Evolutionary conservation across 441 rosid genomes (phyloP).

Genomic region (Manihot esculenta): DNA sequence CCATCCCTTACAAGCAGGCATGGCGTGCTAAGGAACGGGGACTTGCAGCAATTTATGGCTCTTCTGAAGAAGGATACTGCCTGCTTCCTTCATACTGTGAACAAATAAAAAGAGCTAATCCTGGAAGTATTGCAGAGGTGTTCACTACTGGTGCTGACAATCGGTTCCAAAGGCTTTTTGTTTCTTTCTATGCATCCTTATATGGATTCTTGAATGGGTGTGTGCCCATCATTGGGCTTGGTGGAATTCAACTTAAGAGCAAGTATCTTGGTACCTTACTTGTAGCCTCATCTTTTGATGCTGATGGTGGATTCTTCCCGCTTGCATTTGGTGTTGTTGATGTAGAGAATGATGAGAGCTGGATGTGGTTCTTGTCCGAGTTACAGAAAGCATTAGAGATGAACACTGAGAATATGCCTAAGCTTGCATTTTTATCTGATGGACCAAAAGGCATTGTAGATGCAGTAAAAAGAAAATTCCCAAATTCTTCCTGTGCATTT

Average conservation of each 20-base stretch:
- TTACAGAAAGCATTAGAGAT: constrained; percentile 43
- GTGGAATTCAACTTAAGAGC: constrained; percentile 49
- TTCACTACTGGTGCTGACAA: constrained; percentile 47
- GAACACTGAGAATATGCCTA: constrained; percentile 37
- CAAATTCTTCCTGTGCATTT: constrained; percentile 39
- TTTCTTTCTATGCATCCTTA: constrained; percentile 46
- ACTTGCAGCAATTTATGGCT: constrained; percentile 60
- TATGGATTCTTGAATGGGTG: constrained; percentile 58
- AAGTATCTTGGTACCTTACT: constrained; percentile 63
- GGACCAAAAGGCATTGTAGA: constrained; percentile 44
- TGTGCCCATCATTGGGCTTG: constrained; percentile 50
- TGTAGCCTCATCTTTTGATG: constrained; percentile 55
- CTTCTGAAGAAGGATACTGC: constrained; percentile 64
- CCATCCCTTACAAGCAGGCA: constrained; percentile 63
- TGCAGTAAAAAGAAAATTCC: constrained; percentile 41
- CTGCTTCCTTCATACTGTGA: constrained; percentile 50
- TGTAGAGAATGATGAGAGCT: constrained; percentile 47
- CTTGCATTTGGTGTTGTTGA: constrained; percentile 62
- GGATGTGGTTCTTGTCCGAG: constrained; percentile 65
- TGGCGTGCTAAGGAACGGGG: constrained; percentile 68
- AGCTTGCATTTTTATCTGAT: constrained; percentile 41
- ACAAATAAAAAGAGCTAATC: constrained; percentile 48
- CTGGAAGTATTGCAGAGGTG: constrained; percentile 50
- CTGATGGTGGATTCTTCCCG: constrained; percentile 52
- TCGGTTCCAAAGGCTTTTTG: constrained; percentile 49